Conservation (phyloP, 495 filamentous ascomycete genomes). For the Penicillium turbatum region DNA sequence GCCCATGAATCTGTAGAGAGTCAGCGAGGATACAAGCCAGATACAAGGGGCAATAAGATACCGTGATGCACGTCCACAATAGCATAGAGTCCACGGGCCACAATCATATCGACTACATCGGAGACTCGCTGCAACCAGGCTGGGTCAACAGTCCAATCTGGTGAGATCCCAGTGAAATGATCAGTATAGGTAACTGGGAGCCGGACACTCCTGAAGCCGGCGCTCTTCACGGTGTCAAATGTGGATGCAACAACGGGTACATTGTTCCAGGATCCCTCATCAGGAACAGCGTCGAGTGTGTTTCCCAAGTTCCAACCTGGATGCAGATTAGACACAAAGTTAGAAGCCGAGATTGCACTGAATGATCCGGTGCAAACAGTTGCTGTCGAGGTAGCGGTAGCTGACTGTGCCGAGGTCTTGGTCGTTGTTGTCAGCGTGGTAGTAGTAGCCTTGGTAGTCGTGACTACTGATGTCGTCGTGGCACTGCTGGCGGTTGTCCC, state of each 20-base stretch:
- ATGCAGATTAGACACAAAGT: slow-evolving; percentile 32
- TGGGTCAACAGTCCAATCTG: slow-evolving; percentile 51
- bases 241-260: slow-evolving; percentile 42
- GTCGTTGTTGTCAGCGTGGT: slow-evolving; percentile 7
- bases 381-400: slow-evolving; percentile 5
- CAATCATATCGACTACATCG: slow-evolving; percentile 54
- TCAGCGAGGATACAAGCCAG: not conserved
- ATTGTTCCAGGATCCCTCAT: slow-evolving; percentile 60
- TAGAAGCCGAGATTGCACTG: slow-evolving; percentile 31
- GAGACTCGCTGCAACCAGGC: slow-evolving; percentile 58
- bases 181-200: slow-evolving; percentile 60
- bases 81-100: slow-evolving; percentile 46
- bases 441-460: slow-evolving; percentile 4
- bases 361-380: slow-evolving; percentile 34
- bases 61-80: slow-evolving; percentile 59
- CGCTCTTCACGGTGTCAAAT: slow-evolving; percentile 48
- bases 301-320: slow-evolving; percentile 49
- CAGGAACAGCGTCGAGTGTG: slow-evolving; percentile 54
- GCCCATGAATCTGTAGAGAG: slow-evolving; percentile 45
- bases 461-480: not conserved
- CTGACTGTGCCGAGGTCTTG: slow-evolving; percentile 7
- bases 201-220: slow-evolving; percentile 56
- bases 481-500: slow-evolving; percentile 10
- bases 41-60: not conserved
- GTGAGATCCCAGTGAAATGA: slow-evolving; percentile 49